Evolutionary conservation across 257 asterid species (phyloP), one percentile per base, ranked within the genome.

Genomic region (Plantago ovata): DNA sequence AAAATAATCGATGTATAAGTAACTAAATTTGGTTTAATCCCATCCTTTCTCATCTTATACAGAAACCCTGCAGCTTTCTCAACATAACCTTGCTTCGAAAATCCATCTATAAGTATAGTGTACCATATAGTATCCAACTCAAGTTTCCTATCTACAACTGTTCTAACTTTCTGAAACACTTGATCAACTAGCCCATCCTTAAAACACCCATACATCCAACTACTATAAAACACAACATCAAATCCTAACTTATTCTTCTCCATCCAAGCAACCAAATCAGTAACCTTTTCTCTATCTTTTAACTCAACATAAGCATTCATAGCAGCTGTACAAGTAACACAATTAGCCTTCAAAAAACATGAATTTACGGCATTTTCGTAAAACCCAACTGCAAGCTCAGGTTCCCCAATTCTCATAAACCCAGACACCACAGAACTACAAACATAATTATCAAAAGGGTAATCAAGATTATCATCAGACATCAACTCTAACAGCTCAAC

Each of bases 361-460:
- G 70, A 73, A 38, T 69, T 71, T 33, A 82, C 69, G 45, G 89
- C 88, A 81, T 74, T 79, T 67, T 81, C 90, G 63, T 75, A 82
- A 77, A 90, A 90, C 66, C 70, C 70, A 71, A 84, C 69, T 1
- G 94, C 97, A 43, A 80, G 74, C 51, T 77, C 89, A 60, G 94
- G 80, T 74, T 86, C 80, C 69, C 95, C 87, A 72, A 77, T 75
- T 69, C 81, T 77, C 72, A 79, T 57, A 65, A 80, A 84, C 20
- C 94, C 95, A 61, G 77, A 74, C 77, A 89, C 77, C 74, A 84
- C 97, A 71, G 84, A 80, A 65, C 90, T 89, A 57, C 83, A 80
- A 7, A 84, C 83, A 74, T 68, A 82, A 75, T 89, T 86, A 68
- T 78, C 75, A 63, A 78, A 81, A 60, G 87, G 89, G 70, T 66